Base-by-base conservation (phyloP, 352 stramenopile species). In the Phytophthora brassicae region DNA sequence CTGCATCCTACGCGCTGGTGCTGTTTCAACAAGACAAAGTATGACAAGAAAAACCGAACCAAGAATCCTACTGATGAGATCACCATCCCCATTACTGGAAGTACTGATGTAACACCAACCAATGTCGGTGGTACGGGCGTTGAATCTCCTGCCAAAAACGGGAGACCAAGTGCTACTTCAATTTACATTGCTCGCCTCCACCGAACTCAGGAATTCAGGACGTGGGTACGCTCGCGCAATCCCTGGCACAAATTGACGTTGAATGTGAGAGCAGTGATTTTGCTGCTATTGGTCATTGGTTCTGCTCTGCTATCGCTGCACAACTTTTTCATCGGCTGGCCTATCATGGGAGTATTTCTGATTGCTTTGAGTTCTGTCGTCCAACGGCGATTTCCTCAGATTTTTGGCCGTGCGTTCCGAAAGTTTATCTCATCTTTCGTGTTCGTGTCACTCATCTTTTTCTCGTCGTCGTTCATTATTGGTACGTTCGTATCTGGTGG, bases 371-470 rank as follows among this genome's bases (percentile, higher is more conserved):
- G 72, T 53, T 82, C 71, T 14, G 79, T 86, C 23, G 84, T 88
- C 20, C 84, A 93, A 69, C 68, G 64, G 42, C 75, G 82, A 24
- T 93, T 90, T 36, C 84, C 84, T 42, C 81, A 90, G 64, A 81
- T 93, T 26, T 93, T 93, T 33, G 84, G 84, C 4, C 66, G 71
- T 38, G 75, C 77, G 24, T 93, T 93, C 60, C 74, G 77, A 16
- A 73, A 90, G 52, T 93, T 93, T 38, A 83, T 93, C 74, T 78
- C 69, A 3, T 52, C 69, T 33, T 93, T 93, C 49, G 80, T 91
- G 39, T 22, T 89, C 17, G 68, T 93, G 45, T 93, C 84, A 57
- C 69, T 93, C 41, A 66, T 93, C 28, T 93, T 93, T 66, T 93
- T 93, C 66, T 90, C 82, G 23, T 89, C 82, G 14, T 84, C 82